These are phyloP conservation scores for Pestalotiopsis sp. DNA, from an alignment of 2,329 filamentous ascomycete species.

Conservation along the genomic window DNA sequence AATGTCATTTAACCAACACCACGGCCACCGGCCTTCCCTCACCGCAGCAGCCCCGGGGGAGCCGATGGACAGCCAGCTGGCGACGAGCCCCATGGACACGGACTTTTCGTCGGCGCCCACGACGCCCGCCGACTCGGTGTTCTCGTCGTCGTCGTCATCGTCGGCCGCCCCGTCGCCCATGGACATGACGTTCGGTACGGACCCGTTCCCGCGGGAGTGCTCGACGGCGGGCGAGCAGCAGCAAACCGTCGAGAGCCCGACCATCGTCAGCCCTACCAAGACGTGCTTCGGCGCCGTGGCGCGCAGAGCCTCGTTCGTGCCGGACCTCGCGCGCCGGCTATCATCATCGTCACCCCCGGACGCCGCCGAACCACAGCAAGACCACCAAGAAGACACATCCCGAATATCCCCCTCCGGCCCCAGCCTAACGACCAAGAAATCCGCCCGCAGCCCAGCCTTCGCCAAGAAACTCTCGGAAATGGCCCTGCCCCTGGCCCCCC, in stretches of 20 bases:
- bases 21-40: not conserved
- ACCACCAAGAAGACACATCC: too few relatives aligned
- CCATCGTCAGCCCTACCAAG: not conserved
- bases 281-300: not conserved
- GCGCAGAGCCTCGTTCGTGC: too few relatives aligned
- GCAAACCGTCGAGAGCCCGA: slow-evolving; percentile 17
- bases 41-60: not conserved
- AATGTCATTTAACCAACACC: slow-evolving; percentile 11
- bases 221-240: slow-evolving; percentile 16
- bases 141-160: slow-evolving; percentile 13
- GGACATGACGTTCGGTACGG: not conserved
- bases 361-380: too few relatives aligned
- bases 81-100: slow-evolving; percentile 8
- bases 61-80: slow-evolving; percentile 1
- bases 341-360: too few relatives aligned
- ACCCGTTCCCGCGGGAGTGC: not conserved
- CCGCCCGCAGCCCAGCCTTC: slow-evolving; percentile 45
- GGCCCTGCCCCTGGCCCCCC: slow-evolving; percentile 63
- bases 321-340: too few relatives aligned
- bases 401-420: slow-evolving; percentile 27
- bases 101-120: slow-evolving; percentile 16
- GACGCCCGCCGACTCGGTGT: slow-evolving; percentile 7
- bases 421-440: slow-evolving; percentile 20
- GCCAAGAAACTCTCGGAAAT: slow-evolving; percentile 64
- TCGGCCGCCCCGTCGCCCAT: slow-evolving; percentile 17